A percentile compares a stretch with the other conserved stretches of the same genome.
These are phyloP conservation scores for Mycosphaerella sp. DNA, from an alignment of 2,329 filamentous ascomycete genomes.

Conservation along the genomic window DNA sequence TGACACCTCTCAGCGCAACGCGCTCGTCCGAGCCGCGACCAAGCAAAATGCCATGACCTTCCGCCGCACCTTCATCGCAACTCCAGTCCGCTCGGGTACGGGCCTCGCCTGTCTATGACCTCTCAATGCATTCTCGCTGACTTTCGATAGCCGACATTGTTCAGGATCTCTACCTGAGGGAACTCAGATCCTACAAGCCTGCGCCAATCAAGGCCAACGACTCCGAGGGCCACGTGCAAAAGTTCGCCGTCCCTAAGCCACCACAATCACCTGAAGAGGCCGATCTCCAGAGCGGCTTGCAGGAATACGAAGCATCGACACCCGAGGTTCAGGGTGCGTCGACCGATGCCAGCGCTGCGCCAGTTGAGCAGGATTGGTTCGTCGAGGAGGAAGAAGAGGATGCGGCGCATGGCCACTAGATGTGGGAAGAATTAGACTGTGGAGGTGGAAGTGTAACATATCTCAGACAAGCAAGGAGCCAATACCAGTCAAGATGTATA, in stretches of 20 bases:
- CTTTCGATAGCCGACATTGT: slow-evolving; percentile 74
- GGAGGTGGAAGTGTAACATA: slow-evolving; percentile 11
- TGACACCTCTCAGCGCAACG: slow-evolving; percentile 48
- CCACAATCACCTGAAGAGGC: slow-evolving; percentile 88
- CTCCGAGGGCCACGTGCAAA: slow-evolving; percentile 83
- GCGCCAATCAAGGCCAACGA: slow-evolving; percentile 77
- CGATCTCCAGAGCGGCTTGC: slow-evolving; percentile 83
- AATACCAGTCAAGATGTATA: slow-evolving; percentile 14
- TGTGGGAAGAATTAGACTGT: background rate
- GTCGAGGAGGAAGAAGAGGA: slow-evolving; percentile 24
- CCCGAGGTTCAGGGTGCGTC: slow-evolving; percentile 92
- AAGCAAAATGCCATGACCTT: slow-evolving; percentile 50
- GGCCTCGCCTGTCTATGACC: slow-evolving; percentile 12
- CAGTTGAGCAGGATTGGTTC: slow-evolving; percentile 61
- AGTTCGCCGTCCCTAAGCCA: slow-evolving; percentile 72
- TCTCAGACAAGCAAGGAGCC: slow-evolving; percentile 12
- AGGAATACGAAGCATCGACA: slow-evolving; percentile 88
- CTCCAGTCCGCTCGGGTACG: slow-evolving; percentile 56
- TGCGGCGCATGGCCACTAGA: slow-evolving; percentile 14
- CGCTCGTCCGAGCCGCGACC: slow-evolving; percentile 55
- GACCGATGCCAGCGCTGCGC: slow-evolving; percentile 53
- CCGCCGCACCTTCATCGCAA: slow-evolving; percentile 59
- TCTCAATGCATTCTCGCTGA: slow-evolving; percentile 3
- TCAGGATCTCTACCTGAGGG: slow-evolving; percentile 94
- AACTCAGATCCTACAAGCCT: slow-evolving; percentile 93